These are phyloP conservation scores for Pichia sp. DNA, from an alignment of 1,139 yeast species.

Conservation along the genomic window DNA sequence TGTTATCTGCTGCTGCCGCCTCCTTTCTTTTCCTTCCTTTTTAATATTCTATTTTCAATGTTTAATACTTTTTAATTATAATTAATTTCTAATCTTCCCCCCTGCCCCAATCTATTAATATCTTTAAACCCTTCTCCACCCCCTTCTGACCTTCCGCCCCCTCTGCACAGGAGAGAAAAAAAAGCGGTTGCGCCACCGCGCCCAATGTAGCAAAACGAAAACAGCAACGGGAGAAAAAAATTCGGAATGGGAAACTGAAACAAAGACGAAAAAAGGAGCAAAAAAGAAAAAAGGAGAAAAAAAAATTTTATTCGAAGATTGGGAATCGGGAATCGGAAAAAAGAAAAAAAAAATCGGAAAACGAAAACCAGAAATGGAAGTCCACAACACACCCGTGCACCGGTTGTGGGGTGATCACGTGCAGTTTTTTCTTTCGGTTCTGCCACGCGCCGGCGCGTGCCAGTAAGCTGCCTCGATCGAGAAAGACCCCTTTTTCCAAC, in stretches of 20 bases:
- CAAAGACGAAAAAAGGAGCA: background rate
- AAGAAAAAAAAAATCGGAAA: background rate
- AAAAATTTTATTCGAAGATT: background rate
- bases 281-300: background rate
- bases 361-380: too few relatives aligned
- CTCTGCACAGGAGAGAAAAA: background rate
- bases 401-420: too few relatives aligned
- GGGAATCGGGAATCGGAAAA: too few relatives aligned
- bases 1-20: background rate
- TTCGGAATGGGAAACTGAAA: background rate
- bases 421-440: too few relatives aligned
- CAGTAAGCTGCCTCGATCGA: background rate
- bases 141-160: background rate
- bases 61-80: constrained; percentile 3
- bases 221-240: background rate
- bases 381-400: background rate
- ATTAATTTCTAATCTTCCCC: background rate
- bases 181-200: constrained; percentile 1
- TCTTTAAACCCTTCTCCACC: too few relatives aligned
- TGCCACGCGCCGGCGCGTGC: too few relatives aligned
- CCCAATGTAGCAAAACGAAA: background rate
- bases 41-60: constrained; percentile 3
- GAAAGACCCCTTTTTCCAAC: background rate
- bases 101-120: background rate
- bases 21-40: background rate